Evolutionary conservation across 805 yeast species (phyloP), one percentile per base, ranked within the genome.

Genomic region (Spencermartinsiella europaea): DNA sequence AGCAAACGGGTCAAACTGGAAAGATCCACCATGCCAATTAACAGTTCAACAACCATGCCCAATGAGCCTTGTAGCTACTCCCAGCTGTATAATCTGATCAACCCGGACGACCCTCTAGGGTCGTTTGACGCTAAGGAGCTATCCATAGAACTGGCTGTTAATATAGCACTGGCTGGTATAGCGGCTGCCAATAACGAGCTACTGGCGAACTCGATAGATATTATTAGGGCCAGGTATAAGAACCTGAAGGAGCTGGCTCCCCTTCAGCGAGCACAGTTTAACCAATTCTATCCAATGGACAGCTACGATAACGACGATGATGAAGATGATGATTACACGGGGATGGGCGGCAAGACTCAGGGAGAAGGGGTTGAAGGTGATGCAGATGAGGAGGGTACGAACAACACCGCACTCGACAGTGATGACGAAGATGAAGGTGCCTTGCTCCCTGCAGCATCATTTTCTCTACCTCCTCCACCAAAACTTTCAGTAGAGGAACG

Each of bases 101-200:
- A 77, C 34, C 68, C 79, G 27, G 65, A 69, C 35, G 80, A 82
- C 58, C 81, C 81, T 42, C 67, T 86, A 48, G 74, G 79, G 27
- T 73, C 74, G 34, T 83, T 87, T 59, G 91, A 91, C 61, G 76
- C 87, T 46, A 72, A 86, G 2, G 68, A 77, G 7, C 68, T 93
- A 5, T 83, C 93, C 3, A 75, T 75, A 19, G 78, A 79, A 42
- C 71, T 83, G 0, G 74, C 89, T 46, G 74, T 74, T 19, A 74
- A 77, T 38, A 81, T 83, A 74, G 86, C 83, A 14, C 68, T 77
- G 46, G 75, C 77, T 1, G 88, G 95, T 0, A 69, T 93, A 46
- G 68, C 73, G 15, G 74, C 74, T 37, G 76, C 78, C 0, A 75
- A 77, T 41, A 66, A 73, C 0, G 69, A 69, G 2, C 75, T 72